Evolutionary conservation across 2,329 filamentous ascomycete genomes (phyloP), one percentile per base, ranked within the genome.

Genomic region (Sporothrix euskadiensis): DNA sequence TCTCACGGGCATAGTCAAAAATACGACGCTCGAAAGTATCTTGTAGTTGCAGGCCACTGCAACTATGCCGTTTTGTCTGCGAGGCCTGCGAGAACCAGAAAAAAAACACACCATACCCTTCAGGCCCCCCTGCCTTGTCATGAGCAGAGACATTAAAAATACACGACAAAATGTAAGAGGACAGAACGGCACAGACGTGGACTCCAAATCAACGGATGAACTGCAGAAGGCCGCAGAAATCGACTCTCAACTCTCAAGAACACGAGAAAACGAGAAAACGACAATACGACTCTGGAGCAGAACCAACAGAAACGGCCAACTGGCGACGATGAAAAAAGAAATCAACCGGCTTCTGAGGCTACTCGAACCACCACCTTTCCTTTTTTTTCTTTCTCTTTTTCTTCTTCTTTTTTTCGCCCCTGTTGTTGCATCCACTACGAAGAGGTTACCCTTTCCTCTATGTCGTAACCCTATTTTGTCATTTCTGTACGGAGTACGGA

Each of bases 391-490:
- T 35, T 30, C 22, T 52, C 14, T 19, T 52, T 6, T 52, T 16
- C 6, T 56, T 35, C 5, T n/a, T 32, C n/a, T 26, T 26, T 26
- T 26, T 26, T 26, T 26, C 26, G 26, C 56, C 56, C 56, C 56
- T 59, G 56, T 14, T 12, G 9, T 12, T 56, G 8, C 52, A 56
- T 59, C 56, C 30, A n/a, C 30, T 30, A 65, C 59, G 59, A 65
- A 22, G 39, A 26, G 35, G 59, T 65, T 65, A 65, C 59, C 59
- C 59, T 65, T 65, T 65, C 56, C 56, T 59, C 35, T 44, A 14
- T 44, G 19, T 65, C 59, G 59, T 63, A 63, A 63, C 59, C 7
- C 1, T 63, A 30, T 35, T 63, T 3, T 63, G 59, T 41, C 7
- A 41, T 41, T 35, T 12, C 56, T n/a, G 10, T 56, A 6, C 22